phyloP scores from a whole-genome alignment of 163 green algal genomes.

The Scenedesmus sp. region DNA sequence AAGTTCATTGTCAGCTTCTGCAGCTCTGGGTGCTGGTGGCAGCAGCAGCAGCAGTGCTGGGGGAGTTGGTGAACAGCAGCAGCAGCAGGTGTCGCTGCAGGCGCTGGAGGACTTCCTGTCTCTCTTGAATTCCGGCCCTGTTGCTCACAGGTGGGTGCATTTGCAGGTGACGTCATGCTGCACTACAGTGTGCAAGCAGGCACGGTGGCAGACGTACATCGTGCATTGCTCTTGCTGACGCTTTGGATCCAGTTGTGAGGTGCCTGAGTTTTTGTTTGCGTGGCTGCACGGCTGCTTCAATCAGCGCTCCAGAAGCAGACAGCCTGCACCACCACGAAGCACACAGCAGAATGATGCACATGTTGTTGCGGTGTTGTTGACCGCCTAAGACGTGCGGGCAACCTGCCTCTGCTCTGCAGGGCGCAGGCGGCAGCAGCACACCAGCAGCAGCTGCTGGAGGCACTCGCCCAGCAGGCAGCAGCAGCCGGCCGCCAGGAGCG shows the following conservation, averaged over 20 bases:
- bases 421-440: constrained; percentile 4
- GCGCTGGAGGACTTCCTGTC: constrained; percentile 11
- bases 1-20: not conserved
- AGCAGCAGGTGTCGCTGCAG: constrained; percentile 10
- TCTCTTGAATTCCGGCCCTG: not conserved
- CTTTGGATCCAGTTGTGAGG: too few relatives aligned
- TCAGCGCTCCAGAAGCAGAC: too few relatives aligned
- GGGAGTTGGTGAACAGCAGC: not conserved
- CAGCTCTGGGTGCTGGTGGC: too few relatives aligned
- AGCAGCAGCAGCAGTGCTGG: not conserved
- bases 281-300: too few relatives aligned
- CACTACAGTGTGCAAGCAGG: not conserved
- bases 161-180: too few relatives aligned
- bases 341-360: too few relatives aligned
- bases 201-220: too few relatives aligned
- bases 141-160: not conserved
- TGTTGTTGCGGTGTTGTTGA: too few relatives aligned
- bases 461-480: not conserved
- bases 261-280: too few relatives aligned
- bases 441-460: constrained; percentile 3
- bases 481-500: constrained; percentile 12
- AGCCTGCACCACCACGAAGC: too few relatives aligned
- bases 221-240: too few relatives aligned
- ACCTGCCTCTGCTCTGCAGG: not conserved
- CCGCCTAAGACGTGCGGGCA: too few relatives aligned